These are phyloP conservation scores for Floccularia luteovirens DNA, from an alignment of 768 basidiomycete genomes.

Conservation along the genomic window DNA sequence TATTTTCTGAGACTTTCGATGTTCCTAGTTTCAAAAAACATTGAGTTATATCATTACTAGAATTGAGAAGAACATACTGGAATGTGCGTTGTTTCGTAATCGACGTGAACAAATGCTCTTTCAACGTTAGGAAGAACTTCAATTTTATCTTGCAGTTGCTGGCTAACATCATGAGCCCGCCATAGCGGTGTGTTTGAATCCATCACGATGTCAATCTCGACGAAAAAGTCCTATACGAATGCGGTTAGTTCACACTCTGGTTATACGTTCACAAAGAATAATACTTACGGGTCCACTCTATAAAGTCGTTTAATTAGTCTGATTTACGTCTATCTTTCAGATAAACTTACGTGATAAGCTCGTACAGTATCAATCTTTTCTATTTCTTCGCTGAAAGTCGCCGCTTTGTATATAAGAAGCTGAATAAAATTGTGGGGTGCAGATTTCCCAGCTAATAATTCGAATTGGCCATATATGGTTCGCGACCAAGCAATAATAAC, in stretches of 20 bases:
- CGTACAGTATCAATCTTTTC: slow-evolving; percentile 85
- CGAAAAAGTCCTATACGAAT: slow-evolving; percentile 67
- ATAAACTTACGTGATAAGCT: slow-evolving; percentile 73
- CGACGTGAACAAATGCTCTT: slow-evolving; percentile 91
- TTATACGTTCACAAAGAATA: not conserved
- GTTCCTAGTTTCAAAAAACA: slow-evolving; percentile 27
- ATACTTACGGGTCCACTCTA: slow-evolving; percentile 66
- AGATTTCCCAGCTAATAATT: slow-evolving; percentile 83
- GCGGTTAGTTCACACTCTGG: not conserved
- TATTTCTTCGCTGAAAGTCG: slow-evolving; percentile 85
- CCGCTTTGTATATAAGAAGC: slow-evolving; percentile 86
- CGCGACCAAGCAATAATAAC: slow-evolving; percentile 72
- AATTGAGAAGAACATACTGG: slow-evolving; percentile 24
- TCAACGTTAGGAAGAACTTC: slow-evolving; percentile 87
- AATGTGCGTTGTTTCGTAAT: slow-evolving; percentile 84
- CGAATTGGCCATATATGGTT: slow-evolving; percentile 78
- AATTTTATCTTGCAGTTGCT: slow-evolving; percentile 81
- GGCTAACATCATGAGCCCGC: slow-evolving; percentile 83
- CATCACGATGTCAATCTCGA: slow-evolving; percentile 95
- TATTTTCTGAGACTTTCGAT: slow-evolving; percentile 31
- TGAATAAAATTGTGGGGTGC: slow-evolving; percentile 89
- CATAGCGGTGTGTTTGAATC: slow-evolving; percentile 80
- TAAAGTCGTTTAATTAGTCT: too few relatives aligned
- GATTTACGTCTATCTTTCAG: not conserved
- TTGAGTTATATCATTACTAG: not conserved